Percentiles rank a stretch among this genome's conserved stretches.
Conservation (phyloP, 2,329 filamentous ascomycete species). For the Pseudogymnoascus destructans region DNA sequence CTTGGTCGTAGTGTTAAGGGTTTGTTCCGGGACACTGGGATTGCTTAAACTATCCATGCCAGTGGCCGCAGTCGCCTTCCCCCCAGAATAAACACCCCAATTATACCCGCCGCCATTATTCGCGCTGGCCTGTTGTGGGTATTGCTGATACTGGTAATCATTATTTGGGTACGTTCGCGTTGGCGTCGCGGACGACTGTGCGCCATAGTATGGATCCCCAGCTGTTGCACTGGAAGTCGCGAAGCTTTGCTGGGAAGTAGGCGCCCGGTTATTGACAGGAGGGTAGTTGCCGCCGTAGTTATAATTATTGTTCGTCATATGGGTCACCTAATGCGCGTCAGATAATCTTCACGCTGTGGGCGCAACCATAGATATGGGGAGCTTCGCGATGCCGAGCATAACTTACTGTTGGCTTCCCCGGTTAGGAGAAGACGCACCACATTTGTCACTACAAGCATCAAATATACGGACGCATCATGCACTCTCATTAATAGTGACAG, state of each 20-base stretch:
- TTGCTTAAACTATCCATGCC: neutral
- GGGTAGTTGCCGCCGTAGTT: neutral
- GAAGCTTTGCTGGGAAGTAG: neutral
- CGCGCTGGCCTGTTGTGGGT: neutral
- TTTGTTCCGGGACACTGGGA: neutral
- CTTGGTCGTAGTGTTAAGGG: neutral
- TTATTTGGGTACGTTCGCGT: neutral
- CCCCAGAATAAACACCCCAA: neutral
- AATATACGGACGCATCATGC: neutral
- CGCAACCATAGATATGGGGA: neutral
- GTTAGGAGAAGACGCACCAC: neutral
- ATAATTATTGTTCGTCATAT: slow-evolving; percentile 6
- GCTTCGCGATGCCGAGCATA: neutral
- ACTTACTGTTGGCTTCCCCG: neutral
- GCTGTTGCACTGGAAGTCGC: neutral
- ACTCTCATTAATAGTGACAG: neutral
- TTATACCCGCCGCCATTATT: neutral
- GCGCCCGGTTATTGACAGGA: slow-evolving; percentile 1
- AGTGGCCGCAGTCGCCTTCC: neutral
- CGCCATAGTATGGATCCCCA: slow-evolving; percentile 1
- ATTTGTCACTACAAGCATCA: neutral
- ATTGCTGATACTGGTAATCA: slow-evolving; percentile 6
- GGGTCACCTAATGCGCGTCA: neutral
- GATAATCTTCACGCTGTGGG: neutral
- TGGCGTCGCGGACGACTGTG: neutral